Evolutionary conservation across 805 yeast genomes (phyloP).

Genomic region (Wickerhamomyces rabaulensis): DNA sequence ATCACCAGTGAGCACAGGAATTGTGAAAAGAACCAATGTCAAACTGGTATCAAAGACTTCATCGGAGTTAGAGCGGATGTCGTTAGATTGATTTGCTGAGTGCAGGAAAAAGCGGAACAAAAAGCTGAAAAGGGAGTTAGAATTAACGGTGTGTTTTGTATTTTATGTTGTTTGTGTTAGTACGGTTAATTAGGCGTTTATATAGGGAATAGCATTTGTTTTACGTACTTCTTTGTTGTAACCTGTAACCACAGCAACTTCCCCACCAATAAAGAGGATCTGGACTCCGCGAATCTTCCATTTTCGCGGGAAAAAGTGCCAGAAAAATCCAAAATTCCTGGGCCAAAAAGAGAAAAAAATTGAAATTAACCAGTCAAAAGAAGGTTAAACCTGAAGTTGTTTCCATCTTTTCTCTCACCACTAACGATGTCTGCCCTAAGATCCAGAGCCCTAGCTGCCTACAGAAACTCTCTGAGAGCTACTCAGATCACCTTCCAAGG

Average conservation of each 20-base stretch:
- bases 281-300: background rate
- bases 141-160: background rate
- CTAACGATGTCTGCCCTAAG: background rate
- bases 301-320: too few relatives aligned
- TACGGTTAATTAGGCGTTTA: background rate
- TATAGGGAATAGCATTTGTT: background rate
- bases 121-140: too few relatives aligned
- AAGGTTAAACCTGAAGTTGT: background rate
- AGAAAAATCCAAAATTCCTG: background rate
- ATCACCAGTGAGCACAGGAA: slow-evolving; percentile 19
- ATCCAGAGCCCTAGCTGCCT: slow-evolving; percentile 43
- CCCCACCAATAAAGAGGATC: background rate
- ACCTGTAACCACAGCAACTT: background rate
- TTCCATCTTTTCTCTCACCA: background rate
- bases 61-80: slow-evolving; percentile 22
- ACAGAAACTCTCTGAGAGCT: slow-evolving; percentile 63
- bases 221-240: background rate
- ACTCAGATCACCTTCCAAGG: slow-evolving; percentile 52
- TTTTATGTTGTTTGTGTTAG: background rate
- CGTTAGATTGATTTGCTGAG: slow-evolving; percentile 1
- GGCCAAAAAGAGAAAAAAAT: too few relatives aligned
- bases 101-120: background rate
- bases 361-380: background rate
- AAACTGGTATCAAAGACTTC: slow-evolving; percentile 21
- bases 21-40: slow-evolving; percentile 15